These are phyloP conservation scores for Cymbidium sinense DNA, from an alignment of 106 monocot genomes.

Conservation along the genomic window DNA sequence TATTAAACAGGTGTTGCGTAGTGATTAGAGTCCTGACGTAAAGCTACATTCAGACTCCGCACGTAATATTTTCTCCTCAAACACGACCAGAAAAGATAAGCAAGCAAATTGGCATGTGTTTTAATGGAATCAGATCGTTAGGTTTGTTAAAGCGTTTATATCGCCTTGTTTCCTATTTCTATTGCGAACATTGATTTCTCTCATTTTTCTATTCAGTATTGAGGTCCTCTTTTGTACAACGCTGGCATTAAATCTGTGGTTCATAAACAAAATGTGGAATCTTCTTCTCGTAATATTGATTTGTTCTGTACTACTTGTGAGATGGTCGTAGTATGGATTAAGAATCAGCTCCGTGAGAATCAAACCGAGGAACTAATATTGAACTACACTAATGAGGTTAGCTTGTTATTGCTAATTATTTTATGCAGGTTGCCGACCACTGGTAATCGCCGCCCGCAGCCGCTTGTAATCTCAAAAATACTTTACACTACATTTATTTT, in stretches of 20 bases:
- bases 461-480: too few species aligned
- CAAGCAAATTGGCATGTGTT: constrained; percentile 54
- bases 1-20: too few species aligned
- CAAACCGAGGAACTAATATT: constrained; percentile 54
- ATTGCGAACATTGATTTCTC: background rate
- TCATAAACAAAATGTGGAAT: constrained; percentile 23
- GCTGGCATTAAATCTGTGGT: constrained; percentile 48
- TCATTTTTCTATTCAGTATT: background rate
- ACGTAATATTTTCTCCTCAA: too few species aligned
- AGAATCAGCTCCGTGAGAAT: constrained; percentile 56
- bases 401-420: background rate
- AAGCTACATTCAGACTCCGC: too few species aligned
- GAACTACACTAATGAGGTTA: constrained; percentile 55
- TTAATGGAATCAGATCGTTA: constrained; percentile 39
- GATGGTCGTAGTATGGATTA: constrained; percentile 67
- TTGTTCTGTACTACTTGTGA: constrained; percentile 66
- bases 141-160: constrained; percentile 24
- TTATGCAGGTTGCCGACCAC: too few species aligned
- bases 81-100: constrained; percentile 54
- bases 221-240: constrained; percentile 24
- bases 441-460: too few species aligned
- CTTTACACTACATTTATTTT: too few species aligned
- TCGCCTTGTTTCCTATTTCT: background rate
- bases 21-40: too few species aligned
- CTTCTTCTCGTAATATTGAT: constrained; percentile 20